Conservation (phyloP, 164 flowering plant genomes). For the Echeveria elegans region DNA sequence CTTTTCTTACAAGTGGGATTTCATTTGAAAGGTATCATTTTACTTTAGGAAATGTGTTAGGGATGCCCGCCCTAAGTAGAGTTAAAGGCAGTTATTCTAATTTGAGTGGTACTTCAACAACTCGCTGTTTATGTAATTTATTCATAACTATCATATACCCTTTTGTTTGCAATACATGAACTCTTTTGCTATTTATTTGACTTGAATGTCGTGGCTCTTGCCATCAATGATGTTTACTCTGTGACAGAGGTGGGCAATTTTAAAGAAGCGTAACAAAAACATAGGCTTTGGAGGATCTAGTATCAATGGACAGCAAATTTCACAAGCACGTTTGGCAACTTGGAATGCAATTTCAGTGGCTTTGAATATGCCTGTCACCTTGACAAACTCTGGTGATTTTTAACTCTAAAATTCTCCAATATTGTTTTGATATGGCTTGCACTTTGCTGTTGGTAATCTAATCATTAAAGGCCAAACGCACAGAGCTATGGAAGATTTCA, state of each 20-base stretch:
- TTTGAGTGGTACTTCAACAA: too few relatives aligned
- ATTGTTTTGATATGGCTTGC: too few relatives aligned
- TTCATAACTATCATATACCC: too few relatives aligned
- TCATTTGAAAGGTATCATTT: not conserved
- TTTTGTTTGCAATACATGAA: too few relatives aligned
- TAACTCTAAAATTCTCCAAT: not conserved
- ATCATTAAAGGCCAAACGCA: not conserved
- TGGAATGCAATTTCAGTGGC: constrained; percentile 59
- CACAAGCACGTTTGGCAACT: constrained; percentile 37
- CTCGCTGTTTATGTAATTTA: not conserved
- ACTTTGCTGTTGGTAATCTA: not conserved
- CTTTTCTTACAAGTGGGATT: too few relatives aligned
- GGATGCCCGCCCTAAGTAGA: not conserved
- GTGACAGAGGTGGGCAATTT: constrained; percentile 38
- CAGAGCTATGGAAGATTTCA: not conserved
- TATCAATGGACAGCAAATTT: constrained; percentile 26
- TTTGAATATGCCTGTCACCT: constrained; percentile 39
- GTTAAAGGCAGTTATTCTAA: not conserved
- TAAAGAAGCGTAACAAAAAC: constrained; percentile 33
- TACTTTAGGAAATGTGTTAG: not conserved
- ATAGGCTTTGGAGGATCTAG: constrained; percentile 21
- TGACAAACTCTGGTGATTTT: constrained; percentile 17
- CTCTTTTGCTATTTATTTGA: too few relatives aligned
- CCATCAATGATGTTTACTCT: not conserved
- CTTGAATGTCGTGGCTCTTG: too few relatives aligned